Conservation (phyloP, 148 eudicot genomes). For the Heliosperma pusillum region DNA sequence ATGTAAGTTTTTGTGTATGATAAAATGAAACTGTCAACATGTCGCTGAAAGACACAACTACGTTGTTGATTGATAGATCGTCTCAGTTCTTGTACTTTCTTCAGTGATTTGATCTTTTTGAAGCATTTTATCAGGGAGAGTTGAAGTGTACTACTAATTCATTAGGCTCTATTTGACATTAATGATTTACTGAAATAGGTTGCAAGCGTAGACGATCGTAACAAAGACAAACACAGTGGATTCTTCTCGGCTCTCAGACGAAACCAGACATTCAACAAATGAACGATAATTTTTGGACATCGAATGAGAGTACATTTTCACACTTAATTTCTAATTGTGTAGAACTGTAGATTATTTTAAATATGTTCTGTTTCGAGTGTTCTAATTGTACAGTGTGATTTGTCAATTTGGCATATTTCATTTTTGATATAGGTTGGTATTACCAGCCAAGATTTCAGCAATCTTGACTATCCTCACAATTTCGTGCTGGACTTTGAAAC, state of each 20-base stretch:
- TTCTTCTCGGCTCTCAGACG: constrained; percentile 77
- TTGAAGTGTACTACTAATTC: background rate
- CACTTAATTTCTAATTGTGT: constrained; percentile 25
- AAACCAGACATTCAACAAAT: constrained; percentile 46
- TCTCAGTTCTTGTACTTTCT: background rate
- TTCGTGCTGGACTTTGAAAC: constrained; percentile 1
- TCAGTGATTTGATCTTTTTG: background rate
- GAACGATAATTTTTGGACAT: constrained; percentile 9
- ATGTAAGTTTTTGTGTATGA: background rate
- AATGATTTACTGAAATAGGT: constrained; percentile 46
- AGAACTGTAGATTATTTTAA: constrained; percentile 33
- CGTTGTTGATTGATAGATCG: background rate
- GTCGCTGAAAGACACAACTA: background rate
- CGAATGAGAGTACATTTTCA: constrained; percentile 18
- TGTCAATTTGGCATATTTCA: constrained; percentile 22
- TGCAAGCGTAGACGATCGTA: constrained; percentile 66
- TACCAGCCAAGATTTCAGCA: constrained; percentile 15
- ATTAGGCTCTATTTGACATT: constrained; percentile 4
- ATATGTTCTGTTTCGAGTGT: constrained; percentile 8
- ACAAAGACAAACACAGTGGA: constrained; percentile 77
- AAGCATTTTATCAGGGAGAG: background rate
- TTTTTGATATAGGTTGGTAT: constrained; percentile 19
- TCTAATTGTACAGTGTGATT: constrained; percentile 40
- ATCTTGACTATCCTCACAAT: constrained; percentile 9
- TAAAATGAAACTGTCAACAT: background rate